Evolutionary conservation across 2,329 filamentous ascomycete species (phyloP).

Genomic region (Phialophora expanda): DNA sequence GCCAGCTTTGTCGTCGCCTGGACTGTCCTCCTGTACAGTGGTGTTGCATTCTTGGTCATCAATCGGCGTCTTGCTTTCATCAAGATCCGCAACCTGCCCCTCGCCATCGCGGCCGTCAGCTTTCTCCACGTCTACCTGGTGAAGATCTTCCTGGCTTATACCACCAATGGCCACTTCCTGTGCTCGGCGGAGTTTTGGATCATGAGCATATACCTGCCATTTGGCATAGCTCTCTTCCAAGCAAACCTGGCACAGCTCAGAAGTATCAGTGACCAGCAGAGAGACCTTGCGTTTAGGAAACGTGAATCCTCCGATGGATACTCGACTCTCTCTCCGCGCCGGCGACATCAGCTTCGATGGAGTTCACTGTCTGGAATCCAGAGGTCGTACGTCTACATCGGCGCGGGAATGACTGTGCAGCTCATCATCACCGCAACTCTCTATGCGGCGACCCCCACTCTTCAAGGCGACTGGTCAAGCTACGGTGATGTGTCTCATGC

Average conservation of each 20-base stretch:
- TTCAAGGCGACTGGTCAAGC: conserved; percentile 15
- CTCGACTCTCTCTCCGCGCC: background rate
- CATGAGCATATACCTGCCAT: conserved; percentile 66
- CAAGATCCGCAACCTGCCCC: conserved; percentile 40
- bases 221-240: conserved; percentile 67
- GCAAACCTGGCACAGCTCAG: conserved; percentile 64
- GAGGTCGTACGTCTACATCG: conserved; percentile 12
- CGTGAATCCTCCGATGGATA: background rate
- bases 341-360: conserved; percentile 3
- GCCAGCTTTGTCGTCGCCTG: conserved; percentile 18
- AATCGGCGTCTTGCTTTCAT: conserved; percentile 38
- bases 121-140: conserved; percentile 42
- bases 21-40: conserved; percentile 22
- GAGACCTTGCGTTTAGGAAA: background rate
- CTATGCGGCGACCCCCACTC: conserved; percentile 19
- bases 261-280: conserved; percentile 15
- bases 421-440: conserved; percentile 12
- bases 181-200: conserved; percentile 65
- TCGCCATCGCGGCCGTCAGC: conserved; percentile 38
- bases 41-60: conserved; percentile 17
- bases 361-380: conserved; percentile 4
- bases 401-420: conserved; percentile 18
- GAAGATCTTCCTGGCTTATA: conserved; percentile 40
- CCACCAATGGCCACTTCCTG: conserved; percentile 43
- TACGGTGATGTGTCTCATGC: conserved; percentile 18